Percentiles rank a stretch among this genome's conserved stretches.
These are phyloP conservation scores for Elsinoe fawcettii DNA, from an alignment of 2,329 filamentous ascomycete genomes.

Conservation along the genomic window DNA sequence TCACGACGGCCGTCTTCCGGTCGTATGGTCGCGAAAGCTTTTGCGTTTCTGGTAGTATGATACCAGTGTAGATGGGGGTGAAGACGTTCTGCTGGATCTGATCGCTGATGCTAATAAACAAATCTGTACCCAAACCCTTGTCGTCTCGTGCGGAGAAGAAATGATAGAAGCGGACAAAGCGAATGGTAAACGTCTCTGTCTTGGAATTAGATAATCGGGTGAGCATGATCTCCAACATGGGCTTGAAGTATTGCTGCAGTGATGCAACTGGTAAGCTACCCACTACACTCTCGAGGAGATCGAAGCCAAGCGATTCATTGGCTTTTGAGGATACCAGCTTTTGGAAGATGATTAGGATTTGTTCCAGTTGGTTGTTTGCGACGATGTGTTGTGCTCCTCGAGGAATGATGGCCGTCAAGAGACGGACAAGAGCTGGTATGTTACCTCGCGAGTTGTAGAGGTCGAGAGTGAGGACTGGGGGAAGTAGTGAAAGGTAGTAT, in stretches of 20 bases:
- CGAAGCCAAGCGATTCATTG: conserved; percentile 80
- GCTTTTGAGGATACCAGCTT: conserved; percentile 74
- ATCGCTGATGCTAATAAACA: conserved; percentile 80
- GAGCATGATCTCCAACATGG: conserved; percentile 75
- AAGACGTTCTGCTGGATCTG: conserved; percentile 73
- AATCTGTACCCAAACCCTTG: conserved; percentile 81
- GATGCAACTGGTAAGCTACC: conserved; percentile 64
- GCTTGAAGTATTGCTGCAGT: conserved; percentile 68
- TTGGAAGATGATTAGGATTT: conserved; percentile 92
- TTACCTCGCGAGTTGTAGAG: conserved; percentile 92
- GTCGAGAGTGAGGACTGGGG: conserved; percentile 67
- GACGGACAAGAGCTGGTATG: conserved; percentile 78
- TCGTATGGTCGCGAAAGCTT: conserved; percentile 82
- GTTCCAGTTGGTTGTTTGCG: conserved; percentile 72
- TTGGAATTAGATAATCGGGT: conserved; percentile 62
- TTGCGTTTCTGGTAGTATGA: conserved; percentile 83
- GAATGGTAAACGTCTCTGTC: conserved; percentile 75
- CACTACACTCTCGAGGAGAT: conserved; percentile 76
- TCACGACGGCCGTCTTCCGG: conserved; percentile 87
- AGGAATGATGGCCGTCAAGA: conserved; percentile 76
- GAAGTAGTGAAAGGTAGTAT: conserved; percentile 72
- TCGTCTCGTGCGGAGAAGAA: conserved; percentile 74
- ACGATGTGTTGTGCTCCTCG: conserved; percentile 66
- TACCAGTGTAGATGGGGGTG: conserved; percentile 71
- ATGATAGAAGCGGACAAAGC: conserved; percentile 92